A percentile compares a stretch with the other conserved stretches of the same genome.
These are phyloP conservation scores for Sequoiadendron giganteum DNA, from an alignment of 75 land plant species.

Conservation along the genomic window DNA sequence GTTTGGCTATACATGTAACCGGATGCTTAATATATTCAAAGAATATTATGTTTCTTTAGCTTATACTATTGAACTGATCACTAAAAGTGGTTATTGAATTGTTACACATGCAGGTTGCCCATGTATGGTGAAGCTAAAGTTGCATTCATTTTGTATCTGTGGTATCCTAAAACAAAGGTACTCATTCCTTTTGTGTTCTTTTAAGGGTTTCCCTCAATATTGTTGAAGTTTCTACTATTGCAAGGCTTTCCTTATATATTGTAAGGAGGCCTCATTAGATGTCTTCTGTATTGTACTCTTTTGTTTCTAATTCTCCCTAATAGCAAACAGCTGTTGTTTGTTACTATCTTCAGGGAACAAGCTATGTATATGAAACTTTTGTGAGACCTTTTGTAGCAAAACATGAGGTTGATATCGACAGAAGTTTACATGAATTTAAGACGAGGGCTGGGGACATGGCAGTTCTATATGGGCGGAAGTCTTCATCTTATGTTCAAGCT, in stretches of 20 bases:
- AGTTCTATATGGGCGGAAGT: conserved; percentile 54
- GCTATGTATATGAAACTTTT: conserved; percentile 73
- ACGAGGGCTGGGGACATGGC: conserved; percentile 74
- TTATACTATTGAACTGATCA: background rate
- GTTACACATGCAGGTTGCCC: conserved; percentile 64
- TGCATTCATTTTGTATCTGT: conserved; percentile 69
- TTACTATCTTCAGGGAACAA: conserved; percentile 57
- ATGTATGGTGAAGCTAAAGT: conserved; percentile 80
- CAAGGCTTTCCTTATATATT: background rate
- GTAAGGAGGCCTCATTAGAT: background rate
- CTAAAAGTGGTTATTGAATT: conserved; percentile 2
- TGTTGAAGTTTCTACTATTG: background rate
- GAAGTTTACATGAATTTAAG: conserved; percentile 73
- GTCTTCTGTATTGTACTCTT: background rate
- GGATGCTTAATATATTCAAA: background rate
- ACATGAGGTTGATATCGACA: conserved; percentile 89
- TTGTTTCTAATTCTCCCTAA: too few species aligned
- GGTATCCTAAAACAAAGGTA: conserved; percentile 85
- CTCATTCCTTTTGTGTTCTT: background rate
- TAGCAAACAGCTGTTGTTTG: background rate
- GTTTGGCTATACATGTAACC: background rate
- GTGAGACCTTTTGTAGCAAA: conserved; percentile 68
- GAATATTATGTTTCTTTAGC: background rate
- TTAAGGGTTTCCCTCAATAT: background rate
- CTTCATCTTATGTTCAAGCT: conserved; percentile 63